phyloP scores from a whole-genome alignment of 2,329 filamentous ascomycete genomes.

The Claviceps citrina region DNA sequence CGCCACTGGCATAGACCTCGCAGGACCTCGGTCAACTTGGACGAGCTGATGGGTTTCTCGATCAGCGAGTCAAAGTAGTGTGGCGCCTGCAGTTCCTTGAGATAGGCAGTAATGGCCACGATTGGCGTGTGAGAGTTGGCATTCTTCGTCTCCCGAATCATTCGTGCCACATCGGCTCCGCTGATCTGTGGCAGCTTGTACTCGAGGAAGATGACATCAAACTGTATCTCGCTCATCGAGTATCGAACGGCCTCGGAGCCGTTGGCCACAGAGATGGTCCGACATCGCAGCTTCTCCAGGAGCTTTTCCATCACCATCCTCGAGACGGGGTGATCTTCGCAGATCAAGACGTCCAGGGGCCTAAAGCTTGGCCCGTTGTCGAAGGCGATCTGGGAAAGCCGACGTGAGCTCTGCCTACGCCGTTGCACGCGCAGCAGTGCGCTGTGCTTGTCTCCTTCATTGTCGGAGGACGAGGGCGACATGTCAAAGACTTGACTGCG shows the following conservation, averaged over 20 bases:
- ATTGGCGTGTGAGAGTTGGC: conserved; percentile 89
- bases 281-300: conserved; percentile 84
- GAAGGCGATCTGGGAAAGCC: conserved; percentile 80
- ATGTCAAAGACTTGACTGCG: conserved; percentile 91
- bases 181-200: conserved; percentile 91
- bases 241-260: conserved; percentile 86
- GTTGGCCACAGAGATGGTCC: conserved; percentile 80
- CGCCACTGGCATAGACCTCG: conserved; percentile 89
- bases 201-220: conserved; percentile 97
- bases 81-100: conserved; percentile 90
- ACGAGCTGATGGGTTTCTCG: conserved; percentile 88
- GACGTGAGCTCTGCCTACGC: conserved; percentile 84
- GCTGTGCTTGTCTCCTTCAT: conserved; percentile 84
- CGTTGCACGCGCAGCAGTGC: conserved; percentile 82
- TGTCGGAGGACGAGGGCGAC: conserved; percentile 94
- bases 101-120: conserved; percentile 87
- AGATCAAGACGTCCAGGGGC: conserved; percentile 85
- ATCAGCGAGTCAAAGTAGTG: conserved; percentile 94
- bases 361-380: conserved; percentile 75
- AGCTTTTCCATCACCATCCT: conserved; percentile 98
- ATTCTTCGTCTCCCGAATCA: conserved; percentile 95
- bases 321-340: conserved; percentile 93
- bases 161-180: conserved; percentile 85
- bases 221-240: conserved; percentile 93
- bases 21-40: conserved; percentile 78